Evolutionary conservation across 345 rosid species (phyloP).

Genomic region (Acer saccharum): DNA sequence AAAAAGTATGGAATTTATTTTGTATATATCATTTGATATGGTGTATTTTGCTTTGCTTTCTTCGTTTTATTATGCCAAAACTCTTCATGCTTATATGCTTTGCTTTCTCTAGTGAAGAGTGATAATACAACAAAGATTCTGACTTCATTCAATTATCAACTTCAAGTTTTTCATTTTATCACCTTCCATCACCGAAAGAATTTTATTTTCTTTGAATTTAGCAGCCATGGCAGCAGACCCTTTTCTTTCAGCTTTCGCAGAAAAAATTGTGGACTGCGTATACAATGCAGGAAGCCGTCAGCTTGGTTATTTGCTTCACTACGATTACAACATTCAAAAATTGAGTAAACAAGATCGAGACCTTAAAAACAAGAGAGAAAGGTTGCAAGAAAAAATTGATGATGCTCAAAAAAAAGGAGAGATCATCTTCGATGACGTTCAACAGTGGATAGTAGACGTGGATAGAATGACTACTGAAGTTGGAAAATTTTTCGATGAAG

Average conservation of each 20-base stretch:
- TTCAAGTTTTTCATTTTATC: neutral
- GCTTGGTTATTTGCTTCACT: neutral
- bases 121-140: too few relatives aligned
- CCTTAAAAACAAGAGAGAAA: neutral
- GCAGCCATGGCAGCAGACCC: too few relatives aligned
- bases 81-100: too few relatives aligned
- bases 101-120: too few relatives aligned
- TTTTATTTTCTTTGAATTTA: too few relatives aligned
- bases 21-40: too few relatives aligned
- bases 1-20: too few relatives aligned
- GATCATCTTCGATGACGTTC: neutral
- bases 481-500: neutral
- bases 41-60: too few relatives aligned
- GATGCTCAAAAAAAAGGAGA: neutral
- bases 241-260: too few relatives aligned
- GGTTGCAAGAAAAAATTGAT: neutral
- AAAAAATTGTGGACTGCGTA: neutral
- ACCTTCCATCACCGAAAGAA: too few relatives aligned
- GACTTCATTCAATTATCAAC: too few relatives aligned
- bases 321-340: neutral
- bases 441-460: neutral
- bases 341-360: neutral
- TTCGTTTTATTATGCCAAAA: too few relatives aligned
- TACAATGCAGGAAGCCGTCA: neutral
- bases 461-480: neutral